Evolutionary conservation across 2,329 filamentous ascomycete genomes (phyloP), one percentile per base, ranked within the genome.

Genomic region (Epichloe hybrida): DNA sequence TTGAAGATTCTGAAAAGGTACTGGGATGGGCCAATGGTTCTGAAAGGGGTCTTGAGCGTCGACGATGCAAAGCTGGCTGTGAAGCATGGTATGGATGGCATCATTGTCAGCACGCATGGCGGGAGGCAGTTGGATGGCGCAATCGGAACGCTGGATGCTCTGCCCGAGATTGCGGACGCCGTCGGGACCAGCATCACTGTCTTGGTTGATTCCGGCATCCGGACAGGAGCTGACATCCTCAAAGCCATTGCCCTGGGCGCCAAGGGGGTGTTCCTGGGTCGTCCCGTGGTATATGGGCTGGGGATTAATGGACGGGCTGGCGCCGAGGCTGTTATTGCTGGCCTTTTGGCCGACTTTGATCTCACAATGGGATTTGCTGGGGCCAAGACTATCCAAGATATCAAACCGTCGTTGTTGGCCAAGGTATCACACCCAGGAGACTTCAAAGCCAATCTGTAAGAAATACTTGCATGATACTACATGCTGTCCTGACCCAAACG

Each of bases 121-220:
- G 69, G 68, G 5, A 59, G 70, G 15, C 70, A 72, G 49, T 59
- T 72, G 0, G 68, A 72, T 41, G 66, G 67, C 43, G 55, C 66
- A 15, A 48, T 67, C 46, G 54, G 60, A 35, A 79, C 81, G 0
- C 77, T 88, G 49, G 74, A 67, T 79, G 54, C 69, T 80, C 68
- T 53, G 0, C 60, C 69, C 0, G 66, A 67, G 13, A 69, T 69
- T 37, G 61, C 61, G 4, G 77, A 81, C 4, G 78, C 77, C 0
- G 80, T 81, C 0, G 77, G 82, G 2, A 71, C 72, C 17, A 72
- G 71, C 52, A 41, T 83, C n/a, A 74, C 75, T 0, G 69, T 86
- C 20, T 71, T 84, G 42, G 75, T 69, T 17, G 68, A 72, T 48
- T 67, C 66, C 3, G 70, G 69, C 2, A 58, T 72, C 1, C 61